These are phyloP conservation scores for Globisporangium megalacanthum DNA, from an alignment of 352 stramenopile genomes.

Conservation along the genomic window DNA sequence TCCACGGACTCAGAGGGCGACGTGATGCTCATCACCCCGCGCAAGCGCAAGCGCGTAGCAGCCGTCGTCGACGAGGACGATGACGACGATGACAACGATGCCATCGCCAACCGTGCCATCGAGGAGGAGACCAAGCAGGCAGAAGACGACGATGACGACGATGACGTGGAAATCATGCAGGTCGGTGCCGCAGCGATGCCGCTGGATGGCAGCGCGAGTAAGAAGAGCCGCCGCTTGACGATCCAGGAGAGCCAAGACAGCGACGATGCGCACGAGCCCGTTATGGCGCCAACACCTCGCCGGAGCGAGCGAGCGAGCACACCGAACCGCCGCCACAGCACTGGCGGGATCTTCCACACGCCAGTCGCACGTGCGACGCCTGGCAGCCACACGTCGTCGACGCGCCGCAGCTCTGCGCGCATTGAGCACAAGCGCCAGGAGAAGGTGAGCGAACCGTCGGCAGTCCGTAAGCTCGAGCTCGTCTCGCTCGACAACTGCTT, in stretches of 20 bases:
- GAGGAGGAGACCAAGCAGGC: background rate
- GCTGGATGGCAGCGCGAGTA: constrained; percentile 20
- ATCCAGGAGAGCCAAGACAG: constrained; percentile 68
- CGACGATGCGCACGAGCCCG: constrained; percentile 4
- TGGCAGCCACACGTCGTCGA: constrained; percentile 27
- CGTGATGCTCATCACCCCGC: constrained; percentile 49
- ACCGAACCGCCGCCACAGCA: constrained; percentile 4
- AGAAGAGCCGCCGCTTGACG: constrained; percentile 24
- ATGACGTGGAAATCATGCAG: constrained; percentile 53
- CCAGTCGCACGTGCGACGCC: constrained; percentile 3
- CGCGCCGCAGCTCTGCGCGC: constrained; percentile 42
- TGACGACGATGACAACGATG: constrained; percentile 19
- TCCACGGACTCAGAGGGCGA: constrained; percentile 44
- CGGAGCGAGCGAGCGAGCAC: constrained; percentile 2
- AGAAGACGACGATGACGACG: constrained; percentile 34
- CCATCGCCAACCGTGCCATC: background rate
- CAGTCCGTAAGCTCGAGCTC: constrained; percentile 50
- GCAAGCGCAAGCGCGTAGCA: constrained; percentile 55
- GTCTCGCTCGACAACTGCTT: constrained; percentile 66
- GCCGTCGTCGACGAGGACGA: constrained; percentile 53
- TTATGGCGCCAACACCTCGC: background rate
- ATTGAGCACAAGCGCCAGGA: constrained; percentile 51
- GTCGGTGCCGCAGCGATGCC: constrained; percentile 17
- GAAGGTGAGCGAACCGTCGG: constrained; percentile 32
- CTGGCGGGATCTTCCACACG: background rate